A percentile compares a stretch with the other conserved stretches of the same genome.
phyloP scores from a whole-genome alignment of 2,329 filamentous ascomycete species.

The Whalleya microplaca region DNA sequence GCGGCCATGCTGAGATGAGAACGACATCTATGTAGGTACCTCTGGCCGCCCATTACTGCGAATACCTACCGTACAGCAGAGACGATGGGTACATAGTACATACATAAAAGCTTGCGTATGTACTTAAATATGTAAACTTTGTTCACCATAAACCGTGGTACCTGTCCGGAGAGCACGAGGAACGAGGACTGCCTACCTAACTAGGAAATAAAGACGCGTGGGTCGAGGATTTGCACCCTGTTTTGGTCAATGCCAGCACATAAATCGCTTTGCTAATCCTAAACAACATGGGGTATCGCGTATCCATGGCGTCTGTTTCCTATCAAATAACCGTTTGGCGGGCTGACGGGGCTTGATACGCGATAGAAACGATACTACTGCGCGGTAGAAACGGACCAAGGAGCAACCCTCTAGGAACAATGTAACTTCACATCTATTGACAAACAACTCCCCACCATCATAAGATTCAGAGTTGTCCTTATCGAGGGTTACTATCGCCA shows the following conservation, averaged over 20 bases:
- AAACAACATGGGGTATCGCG: slow-evolving; percentile 28
- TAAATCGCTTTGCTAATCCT: slow-evolving; percentile 20
- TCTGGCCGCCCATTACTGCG: neutral
- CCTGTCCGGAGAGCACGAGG: neutral
- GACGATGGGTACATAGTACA: too few species aligned
- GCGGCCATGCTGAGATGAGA: neutral
- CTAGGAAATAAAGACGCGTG: slow-evolving; percentile 26
- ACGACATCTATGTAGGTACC: neutral
- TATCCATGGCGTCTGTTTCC: slow-evolving; percentile 20
- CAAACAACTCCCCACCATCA: slow-evolving; percentile 6
- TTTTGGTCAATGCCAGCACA: slow-evolving; percentile 30
- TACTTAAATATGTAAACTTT: slow-evolving; percentile 7
- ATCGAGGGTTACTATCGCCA: slow-evolving; percentile 16
- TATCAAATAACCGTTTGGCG: slow-evolving; percentile 20
- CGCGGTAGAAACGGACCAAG: neutral
- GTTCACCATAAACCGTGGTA: too few species aligned
- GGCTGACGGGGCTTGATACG: slow-evolving; percentile 15
- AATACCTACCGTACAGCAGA: too few species aligned
- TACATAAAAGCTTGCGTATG: too few species aligned
- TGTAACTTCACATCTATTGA: neutral
- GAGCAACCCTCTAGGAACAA: neutral
- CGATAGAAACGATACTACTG: neutral
- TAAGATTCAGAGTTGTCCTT: slow-evolving; percentile 3
- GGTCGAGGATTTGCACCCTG: slow-evolving; percentile 24
- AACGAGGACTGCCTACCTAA: slow-evolving; percentile 7